Evolutionary conservation across 176 grass and related monocot species (phyloP), one percentile per base, ranked within the genome.

Genomic region (Raddia guianensis): DNA sequence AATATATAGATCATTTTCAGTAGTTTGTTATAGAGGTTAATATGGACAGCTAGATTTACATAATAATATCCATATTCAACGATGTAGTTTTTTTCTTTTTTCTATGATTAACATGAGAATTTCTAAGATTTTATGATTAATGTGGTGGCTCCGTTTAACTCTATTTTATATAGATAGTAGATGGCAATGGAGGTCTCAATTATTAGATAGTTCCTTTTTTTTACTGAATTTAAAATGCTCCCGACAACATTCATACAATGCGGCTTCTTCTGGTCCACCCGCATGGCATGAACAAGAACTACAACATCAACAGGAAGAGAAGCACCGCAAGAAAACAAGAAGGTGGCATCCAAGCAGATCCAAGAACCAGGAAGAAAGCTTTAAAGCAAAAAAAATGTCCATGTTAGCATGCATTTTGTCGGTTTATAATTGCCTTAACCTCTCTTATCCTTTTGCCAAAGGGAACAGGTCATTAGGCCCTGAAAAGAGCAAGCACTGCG

Each of bases 341-440:
- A 77, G 72, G 52, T 77, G 49, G 32, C 72, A 66, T 50, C 87
- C 77, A 76, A 55, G 37, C 76, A 32, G 55, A 33, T 6, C 70
- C 53, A 71, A 33, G 69, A 81, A 81, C 77, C 59, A 71, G 77
- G 82, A 71, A 69, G 37, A 72, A 80, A 81, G 64, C 37, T 57
- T 9, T 18, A 89, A 70, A 76, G 63, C 69, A 16, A 62, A 18
- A 66, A 27, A 27, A 44, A 43, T 0, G 9, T 4, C n/a, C 49
- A 12, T 66, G 57, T 63, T 49, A 45, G 54, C 75, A 7, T 72
- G 37, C 37, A 57, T 61, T 73, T 64, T 89, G 82, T 89, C 77
- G 18, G 58, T 63, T 89, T 73, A 81, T 86, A 76, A 82, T 86
- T 66, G 73, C 78, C 78, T 61, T 14, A 10, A 6, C 15, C 11